Conservation (phyloP, 192 early-diverging fungal genomes). For the Coemansia sp. region DNA sequence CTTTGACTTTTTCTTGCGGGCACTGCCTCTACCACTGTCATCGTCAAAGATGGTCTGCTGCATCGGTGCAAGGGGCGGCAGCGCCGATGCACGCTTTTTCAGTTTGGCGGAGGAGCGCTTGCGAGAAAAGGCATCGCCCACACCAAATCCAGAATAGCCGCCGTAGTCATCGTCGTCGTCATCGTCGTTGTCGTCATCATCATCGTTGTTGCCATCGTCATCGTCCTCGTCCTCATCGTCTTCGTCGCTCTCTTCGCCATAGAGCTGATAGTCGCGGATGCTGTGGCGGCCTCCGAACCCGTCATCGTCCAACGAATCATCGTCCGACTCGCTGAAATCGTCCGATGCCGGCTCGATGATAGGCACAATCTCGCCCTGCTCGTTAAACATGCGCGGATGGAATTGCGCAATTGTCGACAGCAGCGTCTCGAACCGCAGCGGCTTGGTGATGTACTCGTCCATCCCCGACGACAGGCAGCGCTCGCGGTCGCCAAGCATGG, state of each 20-base stretch:
- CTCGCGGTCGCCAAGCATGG: constrained; percentile 88
- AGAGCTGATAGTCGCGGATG: not conserved
- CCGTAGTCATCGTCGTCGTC: not conserved
- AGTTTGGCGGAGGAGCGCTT: too few species aligned
- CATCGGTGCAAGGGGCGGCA: too few species aligned
- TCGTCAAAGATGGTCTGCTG: too few species aligned
- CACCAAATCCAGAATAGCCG: not conserved
- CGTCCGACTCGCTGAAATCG: not conserved
- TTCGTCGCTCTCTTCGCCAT: constrained; percentile 2
- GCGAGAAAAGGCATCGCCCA: too few species aligned
- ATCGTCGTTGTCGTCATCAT: constrained; percentile 1
- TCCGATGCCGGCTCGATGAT: constrained; percentile 18
- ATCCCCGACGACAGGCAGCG: constrained; percentile 79
- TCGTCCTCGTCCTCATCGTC: constrained; percentile 1
- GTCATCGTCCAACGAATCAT: not conserved
- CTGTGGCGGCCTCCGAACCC: not conserved
- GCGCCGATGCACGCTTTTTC: too few species aligned
- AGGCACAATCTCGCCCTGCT: constrained; percentile 40
- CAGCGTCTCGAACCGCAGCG: constrained; percentile 49
- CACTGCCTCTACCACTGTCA: not conserved
- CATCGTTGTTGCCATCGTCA: not conserved
- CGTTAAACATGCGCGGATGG: constrained; percentile 47
- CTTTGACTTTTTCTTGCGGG: not conserved
- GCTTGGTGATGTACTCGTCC: constrained; percentile 77
- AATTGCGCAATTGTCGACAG: constrained; percentile 42